A percentile compares a stretch with the other conserved stretches of the same genome.
These are phyloP conservation scores for Cyberlindnera nakhonratchasimensis DNA, from an alignment of 805 yeast species.

Conservation along the genomic window DNA sequence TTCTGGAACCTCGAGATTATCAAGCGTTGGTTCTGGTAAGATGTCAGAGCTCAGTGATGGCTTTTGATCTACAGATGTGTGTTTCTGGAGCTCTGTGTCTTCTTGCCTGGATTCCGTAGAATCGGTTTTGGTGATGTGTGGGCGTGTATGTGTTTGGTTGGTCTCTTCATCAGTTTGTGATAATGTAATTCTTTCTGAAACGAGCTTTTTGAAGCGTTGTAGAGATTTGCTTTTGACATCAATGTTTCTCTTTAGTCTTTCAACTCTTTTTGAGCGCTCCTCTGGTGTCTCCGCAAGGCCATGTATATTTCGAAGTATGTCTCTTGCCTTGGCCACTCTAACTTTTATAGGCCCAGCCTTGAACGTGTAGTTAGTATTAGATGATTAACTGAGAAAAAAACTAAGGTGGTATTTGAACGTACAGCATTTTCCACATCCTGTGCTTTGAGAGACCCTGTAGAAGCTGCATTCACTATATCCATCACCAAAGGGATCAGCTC, in stretches of 20 bases:
- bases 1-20: not conserved
- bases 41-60: not conserved
- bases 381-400: no score
- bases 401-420: slow-evolving; percentile 14
- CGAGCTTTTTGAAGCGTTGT: slow-evolving; percentile 21
- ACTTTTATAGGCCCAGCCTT: slow-evolving; percentile 43
- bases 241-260: slow-evolving; percentile 32
- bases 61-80: not conserved
- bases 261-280: slow-evolving; percentile 33
- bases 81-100: no score
- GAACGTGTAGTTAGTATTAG: slow-evolving; percentile 3
- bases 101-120: not conserved
- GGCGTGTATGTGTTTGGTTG: not conserved
- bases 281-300: slow-evolving; percentile 44
- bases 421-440: slow-evolving; percentile 42
- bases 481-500: slow-evolving; percentile 39
- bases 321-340: slow-evolving; percentile 35
- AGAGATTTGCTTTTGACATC: slow-evolving; percentile 28
- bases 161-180: slow-evolving; percentile 1
- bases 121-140: not conserved
- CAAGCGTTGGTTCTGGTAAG: not conserved
- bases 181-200: slow-evolving; percentile 15
- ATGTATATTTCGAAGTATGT: slow-evolving; percentile 38
- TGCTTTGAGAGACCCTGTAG: slow-evolving; percentile 38
- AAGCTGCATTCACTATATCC: slow-evolving; percentile 39